Evolutionary conservation across 2,329 filamentous ascomycete species (phyloP).

Genomic region (Alternaria sp.): DNA sequence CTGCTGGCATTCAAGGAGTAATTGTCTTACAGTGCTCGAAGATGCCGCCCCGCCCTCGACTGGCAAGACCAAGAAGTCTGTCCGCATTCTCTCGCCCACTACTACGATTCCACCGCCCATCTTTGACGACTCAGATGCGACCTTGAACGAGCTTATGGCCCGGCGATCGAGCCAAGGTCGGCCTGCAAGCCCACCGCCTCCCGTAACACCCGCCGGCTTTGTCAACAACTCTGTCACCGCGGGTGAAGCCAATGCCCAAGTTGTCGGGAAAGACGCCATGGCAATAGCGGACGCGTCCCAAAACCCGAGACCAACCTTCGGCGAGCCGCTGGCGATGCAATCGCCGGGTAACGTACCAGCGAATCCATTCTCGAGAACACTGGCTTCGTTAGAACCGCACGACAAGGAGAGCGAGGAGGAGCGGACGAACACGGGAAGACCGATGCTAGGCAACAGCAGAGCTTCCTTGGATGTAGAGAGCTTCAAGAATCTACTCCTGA

Average conservation of each 20-base stretch:
- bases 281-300: constrained; percentile 30
- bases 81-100: constrained; percentile 59
- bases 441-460: constrained; percentile 35
- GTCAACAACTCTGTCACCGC: constrained; percentile 23
- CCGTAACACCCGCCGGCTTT: constrained; percentile 22
- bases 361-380: constrained; percentile 49
- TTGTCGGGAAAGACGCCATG: constrained; percentile 29
- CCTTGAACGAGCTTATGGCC: constrained; percentile 22
- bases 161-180: constrained; percentile 19
- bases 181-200: constrained; percentile 25
- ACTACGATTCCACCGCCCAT: constrained; percentile 45
- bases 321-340: constrained; percentile 17
- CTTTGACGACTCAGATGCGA: constrained; percentile 28
- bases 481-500: constrained; percentile 78
- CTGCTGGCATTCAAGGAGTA: constrained; percentile 39
- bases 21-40: constrained; percentile 43
- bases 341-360: constrained; percentile 32
- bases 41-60: constrained; percentile 26
- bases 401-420: constrained; percentile 33
- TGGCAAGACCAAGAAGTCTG: constrained; percentile 63
- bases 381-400: constrained; percentile 46
- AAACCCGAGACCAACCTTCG: constrained; percentile 28
- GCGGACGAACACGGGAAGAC: constrained; percentile 35
- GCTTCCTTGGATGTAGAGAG: constrained; percentile 75
- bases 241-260: constrained; percentile 21